Evolutionary conservation across 148 eudicot species (phyloP), one percentile per base, ranked within the genome.

Genomic region (Chenopodium berlandieri): DNA sequence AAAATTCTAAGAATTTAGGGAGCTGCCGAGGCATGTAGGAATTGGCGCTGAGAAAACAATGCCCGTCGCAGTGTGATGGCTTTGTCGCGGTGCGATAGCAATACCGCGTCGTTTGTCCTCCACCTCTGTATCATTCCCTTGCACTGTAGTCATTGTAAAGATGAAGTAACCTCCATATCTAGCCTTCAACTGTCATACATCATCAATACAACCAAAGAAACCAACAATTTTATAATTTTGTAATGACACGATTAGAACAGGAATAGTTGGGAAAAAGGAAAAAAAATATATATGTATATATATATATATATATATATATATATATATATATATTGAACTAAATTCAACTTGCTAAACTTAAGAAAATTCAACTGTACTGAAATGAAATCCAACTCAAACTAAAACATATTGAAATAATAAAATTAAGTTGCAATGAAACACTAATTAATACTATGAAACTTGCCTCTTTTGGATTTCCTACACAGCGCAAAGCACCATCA

Each of bases 381-480:
- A 66, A 10, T 66, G 9, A 72, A 72, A 44, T 27, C 16, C 2
- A 68, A 68, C 70, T 25, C 1, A 66, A 66, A 66, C 70, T 66
- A 68, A 32, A 68, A 2, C 32, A 31, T 31, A 8, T 12, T 68
- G 44, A 25, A 68, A 68, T 68, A 16, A 13, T 40, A 6, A 40
- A 40, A 40, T 40, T 5, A 40, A 40, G 44, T 40, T 40, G 44
- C 44, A 40, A 40, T 40, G 44, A 40, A 17, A 75, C 4, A 40
- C 22, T 4, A 0, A 3, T 32, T 37, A 22, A 77, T 31, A 77
- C 34, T 34, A 68, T 6, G 10, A n/a, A 79, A 52, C 65, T 75
- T 85, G 85, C 95, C 91, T 92, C 93, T 85, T 84, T 92, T 68
- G 93, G 87, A 80, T 92, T 90, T 82, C 95, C 95, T 54, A 92